Evolutionary conservation across 768 basidiomycete species (phyloP), one percentile per base, ranked within the genome.

Genomic region (Candolleomyces eurysporus): DNA sequence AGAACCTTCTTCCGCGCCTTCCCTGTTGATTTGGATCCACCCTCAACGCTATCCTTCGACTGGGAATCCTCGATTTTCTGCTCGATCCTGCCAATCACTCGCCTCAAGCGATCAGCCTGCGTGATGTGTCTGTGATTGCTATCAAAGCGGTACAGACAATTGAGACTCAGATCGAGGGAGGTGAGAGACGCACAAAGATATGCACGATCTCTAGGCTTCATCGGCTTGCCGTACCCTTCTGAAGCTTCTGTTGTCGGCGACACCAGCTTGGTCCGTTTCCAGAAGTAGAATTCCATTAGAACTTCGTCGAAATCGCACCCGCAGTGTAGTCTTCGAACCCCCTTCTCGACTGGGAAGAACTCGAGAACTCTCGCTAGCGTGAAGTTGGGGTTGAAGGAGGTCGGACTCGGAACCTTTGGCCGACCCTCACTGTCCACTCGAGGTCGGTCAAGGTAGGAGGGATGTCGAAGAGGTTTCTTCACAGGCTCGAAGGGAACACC

Each of bases 281-380:
- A 65, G 16, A 65, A 53, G 26, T 21, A 57, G 55, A 62, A 65
- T 5, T 65, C 64, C n/a, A 60, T 13, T 0, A 65, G 48, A 31
- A 60, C 61, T 6, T 65, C 61, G 30, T 62, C 64, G 21, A 65
- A 59, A n/a, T 36, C 6, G 59, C 64, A 65, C 1, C 64, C 64
- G 32, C 64, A 65, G 40, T 65, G 26, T 1, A 49, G 16, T 10
- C 16, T 22, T 13, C 10, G 10, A 2, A 10, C 10, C 16, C 21
- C 48, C 2, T 49, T 21, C 10, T 49, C 10, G 3, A 17, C 21
- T 10, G 21, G 13, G 5, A 49, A 49, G 21, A 49, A 49, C 16
- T 22, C 22, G n/a, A 49, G 22, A 10, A 49, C 22, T 19, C 48
- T 49, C 2, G 14, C 48, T 13, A 17, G 6, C 16, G 48, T 49